Percentiles rank a stretch among this genome's conserved stretches.
Conservation (phyloP, 208 protist genomes). For the Crithidia bombi region DNA sequence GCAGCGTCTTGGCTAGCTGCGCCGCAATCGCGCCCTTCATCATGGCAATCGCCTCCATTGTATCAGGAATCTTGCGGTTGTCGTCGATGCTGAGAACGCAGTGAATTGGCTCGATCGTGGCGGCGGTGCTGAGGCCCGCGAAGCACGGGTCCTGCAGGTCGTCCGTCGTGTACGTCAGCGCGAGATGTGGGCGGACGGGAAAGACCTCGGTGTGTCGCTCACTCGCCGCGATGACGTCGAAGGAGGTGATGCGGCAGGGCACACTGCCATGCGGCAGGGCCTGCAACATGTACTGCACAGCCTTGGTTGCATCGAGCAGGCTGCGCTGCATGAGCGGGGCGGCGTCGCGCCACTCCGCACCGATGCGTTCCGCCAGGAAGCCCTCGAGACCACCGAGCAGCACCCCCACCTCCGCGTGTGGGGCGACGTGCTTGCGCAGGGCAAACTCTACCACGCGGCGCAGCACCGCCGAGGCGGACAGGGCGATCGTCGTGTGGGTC, state of each 20-base stretch:
- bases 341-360: slow-evolving; percentile 78
- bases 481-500: slow-evolving; percentile 54
- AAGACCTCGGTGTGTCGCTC: slow-evolving; percentile 80
- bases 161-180: slow-evolving; percentile 74
- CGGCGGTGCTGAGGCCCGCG: slow-evolving; percentile 56
- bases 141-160: slow-evolving; percentile 53
- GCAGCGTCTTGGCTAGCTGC: slow-evolving; percentile 79
- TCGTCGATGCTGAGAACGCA: slow-evolving; percentile 87
- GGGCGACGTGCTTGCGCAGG: slow-evolving; percentile 52
- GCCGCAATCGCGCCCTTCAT: slow-evolving; percentile 90
- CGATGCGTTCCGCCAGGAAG: slow-evolving; percentile 68
- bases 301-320: slow-evolving; percentile 62
- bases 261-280: slow-evolving; percentile 57
- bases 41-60: slow-evolving; percentile 76
- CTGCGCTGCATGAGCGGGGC: slow-evolving; percentile 59
- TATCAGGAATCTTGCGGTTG: slow-evolving; percentile 84
- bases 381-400: slow-evolving; percentile 71
- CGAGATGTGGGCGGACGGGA: slow-evolving; percentile 76
- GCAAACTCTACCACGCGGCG: slow-evolving; percentile 68
- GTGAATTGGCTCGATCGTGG: slow-evolving; percentile 79
- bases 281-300: slow-evolving; percentile 69
- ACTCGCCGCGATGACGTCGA: slow-evolving; percentile 76
- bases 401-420: slow-evolving; percentile 41
- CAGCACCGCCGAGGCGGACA: slow-evolving; percentile 61
- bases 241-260: slow-evolving; percentile 77